phyloP scores from a whole-genome alignment of 2,329 filamentous ascomycete genomes.

The Hypoxylon sp. region DNA sequence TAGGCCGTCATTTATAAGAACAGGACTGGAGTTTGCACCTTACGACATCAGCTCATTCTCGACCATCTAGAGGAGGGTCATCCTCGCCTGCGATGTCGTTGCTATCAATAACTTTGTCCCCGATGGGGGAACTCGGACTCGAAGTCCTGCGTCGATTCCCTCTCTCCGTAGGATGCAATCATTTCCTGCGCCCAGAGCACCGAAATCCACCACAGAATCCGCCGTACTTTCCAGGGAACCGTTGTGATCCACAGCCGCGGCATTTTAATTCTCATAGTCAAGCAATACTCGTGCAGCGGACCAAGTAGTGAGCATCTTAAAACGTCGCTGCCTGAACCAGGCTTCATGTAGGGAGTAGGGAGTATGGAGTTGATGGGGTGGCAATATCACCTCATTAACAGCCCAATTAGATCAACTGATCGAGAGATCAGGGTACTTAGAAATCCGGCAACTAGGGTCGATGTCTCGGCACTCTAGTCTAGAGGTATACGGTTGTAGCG shows the following conservation, averaged over 20 bases:
- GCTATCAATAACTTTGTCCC: neutral
- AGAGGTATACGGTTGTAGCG: neutral
- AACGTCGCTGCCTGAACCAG: conserved; percentile 16
- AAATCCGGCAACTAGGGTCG: neutral
- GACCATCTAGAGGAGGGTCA: neutral
- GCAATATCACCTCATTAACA: conserved; percentile 8
- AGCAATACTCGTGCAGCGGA: neutral
- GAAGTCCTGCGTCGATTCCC: neutral
- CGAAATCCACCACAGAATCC: conserved; percentile 10
- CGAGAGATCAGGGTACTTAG: conserved; percentile 4
- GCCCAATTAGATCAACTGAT: conserved; percentile 8
- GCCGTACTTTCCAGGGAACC: neutral
- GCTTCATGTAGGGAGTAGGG: no score
- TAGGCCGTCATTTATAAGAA: neutral
- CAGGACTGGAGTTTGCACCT: no score
- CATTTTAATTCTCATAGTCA: neutral
- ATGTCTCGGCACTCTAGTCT: neutral
- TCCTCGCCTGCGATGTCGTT: neutral
- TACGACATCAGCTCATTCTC: neutral
- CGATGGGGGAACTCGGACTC: neutral
- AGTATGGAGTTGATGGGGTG: neutral
- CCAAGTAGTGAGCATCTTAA: neutral
- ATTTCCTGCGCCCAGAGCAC: neutral
- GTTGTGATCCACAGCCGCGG: neutral
- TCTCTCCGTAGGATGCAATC: neutral